Conservation (phyloP, 352 stramenopile species). For the Pythium dissimile region DNA sequence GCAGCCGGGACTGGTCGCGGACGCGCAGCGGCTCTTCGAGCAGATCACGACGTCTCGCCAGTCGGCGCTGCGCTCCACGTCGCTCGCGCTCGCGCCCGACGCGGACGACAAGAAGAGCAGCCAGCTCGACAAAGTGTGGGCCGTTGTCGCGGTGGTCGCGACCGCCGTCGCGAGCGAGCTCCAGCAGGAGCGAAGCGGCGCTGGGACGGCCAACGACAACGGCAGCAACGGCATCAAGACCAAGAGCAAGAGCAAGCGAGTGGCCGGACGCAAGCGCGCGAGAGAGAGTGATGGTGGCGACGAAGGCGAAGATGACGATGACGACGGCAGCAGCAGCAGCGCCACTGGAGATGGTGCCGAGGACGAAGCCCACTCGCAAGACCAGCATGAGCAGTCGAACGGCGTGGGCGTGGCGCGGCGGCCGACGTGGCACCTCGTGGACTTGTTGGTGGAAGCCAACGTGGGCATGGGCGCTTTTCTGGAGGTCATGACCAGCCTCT, state of each 20-base stretch:
- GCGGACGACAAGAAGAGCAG: slow-evolving; percentile 7
- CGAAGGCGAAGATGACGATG: slow-evolving; percentile 8
- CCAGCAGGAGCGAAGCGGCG: neutral
- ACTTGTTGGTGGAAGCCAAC: slow-evolving; percentile 35
- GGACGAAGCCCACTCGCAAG: neutral
- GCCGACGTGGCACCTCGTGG: slow-evolving; percentile 19
- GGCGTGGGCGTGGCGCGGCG: too few species aligned
- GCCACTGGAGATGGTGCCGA: too few species aligned
- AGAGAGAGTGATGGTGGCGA: slow-evolving; percentile 15
- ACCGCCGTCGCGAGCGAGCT: slow-evolving; percentile 24
- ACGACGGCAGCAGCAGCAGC: neutral
- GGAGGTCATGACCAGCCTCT: slow-evolving; percentile 70
- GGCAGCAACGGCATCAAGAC: too few species aligned
- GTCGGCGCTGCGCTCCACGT: slow-evolving; percentile 25
- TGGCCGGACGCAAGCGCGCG: slow-evolving; percentile 26
- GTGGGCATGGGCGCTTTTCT: slow-evolving; percentile 66
- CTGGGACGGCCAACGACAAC: neutral
- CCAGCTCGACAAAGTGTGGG: slow-evolving; percentile 24
- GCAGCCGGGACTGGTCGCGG: slow-evolving; percentile 19
- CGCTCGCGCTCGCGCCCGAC: slow-evolving; percentile 5
- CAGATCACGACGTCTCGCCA: slow-evolving; percentile 33
- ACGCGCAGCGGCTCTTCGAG: slow-evolving; percentile 26
- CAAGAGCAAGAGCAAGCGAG: too few species aligned
- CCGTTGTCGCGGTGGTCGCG: slow-evolving; percentile 27
- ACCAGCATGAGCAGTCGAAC: too few species aligned